Evolutionary conservation across 2,329 filamentous ascomycete genomes (phyloP), one percentile per base, ranked within the genome.

Genomic region (Nemania bipapillata): DNA sequence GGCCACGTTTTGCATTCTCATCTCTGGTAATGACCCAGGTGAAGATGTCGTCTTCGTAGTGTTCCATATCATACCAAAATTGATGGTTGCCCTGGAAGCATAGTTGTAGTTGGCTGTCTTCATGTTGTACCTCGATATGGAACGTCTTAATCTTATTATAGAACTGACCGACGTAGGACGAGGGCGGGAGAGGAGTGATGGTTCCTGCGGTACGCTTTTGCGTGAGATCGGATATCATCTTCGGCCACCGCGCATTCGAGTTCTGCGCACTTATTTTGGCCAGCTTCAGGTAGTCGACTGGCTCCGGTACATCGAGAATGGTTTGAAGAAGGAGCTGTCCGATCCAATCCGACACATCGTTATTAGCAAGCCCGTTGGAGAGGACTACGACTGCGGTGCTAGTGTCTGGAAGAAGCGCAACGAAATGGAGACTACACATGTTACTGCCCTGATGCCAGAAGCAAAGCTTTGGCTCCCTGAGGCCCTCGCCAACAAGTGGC

Each of bases 331-430:
- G 20, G 2, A 50, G 47, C 47, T 50, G 47, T 12, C 47, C 47
- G 20, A 50, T 28, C 47, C 47, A 50, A 12, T 50, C 47, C 47
- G 47, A 12, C 47, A 50, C 47, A 50, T 50, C 47, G 12, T 50
- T 50, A 11, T 24, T 24, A 12, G 47, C 20, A 9, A 50, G 47
- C 12, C 20, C 47, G 17, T 50, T 50, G 20, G 47, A 26, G 20
- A 50, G 24, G 22, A 50, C 24, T 11, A 50, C 2, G 3, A 50
- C 12, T 50, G 47, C 47, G 12, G 20, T 50, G 3, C 12, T 15
- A 3, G 47, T 50, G 17, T 50, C 47, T 20, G 47, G 47, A 15
- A 50, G 20, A 50, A 50, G 47, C 2, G 24, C 24, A 15, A 28
- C 47, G 26, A 24, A 50, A 8, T 24, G 20, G 12, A 50, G 47